Evolutionary conservation across 1,139 yeast species (phyloP), one percentile per base, ranked within the genome.

Genomic region (Scheffersomyces segobiensis): DNA sequence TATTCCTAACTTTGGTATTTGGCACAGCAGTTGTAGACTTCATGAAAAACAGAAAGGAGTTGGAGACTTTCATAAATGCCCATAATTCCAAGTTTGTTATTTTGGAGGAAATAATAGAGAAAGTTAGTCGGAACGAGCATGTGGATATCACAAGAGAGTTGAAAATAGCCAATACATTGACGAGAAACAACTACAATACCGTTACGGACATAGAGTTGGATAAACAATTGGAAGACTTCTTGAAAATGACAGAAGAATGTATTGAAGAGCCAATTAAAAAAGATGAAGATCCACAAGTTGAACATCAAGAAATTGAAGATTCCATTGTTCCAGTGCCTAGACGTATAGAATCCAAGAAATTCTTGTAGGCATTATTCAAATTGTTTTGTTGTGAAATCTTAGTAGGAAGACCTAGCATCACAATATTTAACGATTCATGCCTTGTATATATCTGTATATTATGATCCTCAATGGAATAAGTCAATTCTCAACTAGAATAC

Each of bases 11-110:
- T 3, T 62, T 79, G 46, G 63, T 79, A 17, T 77, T 80, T 63
- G 81, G 82, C 3, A 70, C 82, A 5, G 75, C 73, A 1, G 78
- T 78, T 18, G 75, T 79, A 5, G 83, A 80, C 55, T 67, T 75
- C 56, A 76, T 78, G 65, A 72, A 73, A 50, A 71, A 69, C 54
- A 66, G 81, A 32, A 74, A 72, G 55, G 79, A 74, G 50, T 63
- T 75, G 24, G 81, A 78, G 47, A 60, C 66, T 8, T 66, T 80
- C 46, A 66, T 63, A 18, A 67, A 67, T 19, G 71, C 75, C 8
- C 77, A 80, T 60, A 59, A 62, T 8, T 62, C 76, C 39, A 78
- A 76, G 63, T 74, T 77, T 57, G 62, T 60, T 4, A 70, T 80
- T 7, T 66, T 80, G 22, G 65, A 70, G 20, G 82, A 76, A 20